These are phyloP conservation scores for Castanopsis chinensis DNA, from an alignment of 306 rosid genomes.

Conservation along the genomic window DNA sequence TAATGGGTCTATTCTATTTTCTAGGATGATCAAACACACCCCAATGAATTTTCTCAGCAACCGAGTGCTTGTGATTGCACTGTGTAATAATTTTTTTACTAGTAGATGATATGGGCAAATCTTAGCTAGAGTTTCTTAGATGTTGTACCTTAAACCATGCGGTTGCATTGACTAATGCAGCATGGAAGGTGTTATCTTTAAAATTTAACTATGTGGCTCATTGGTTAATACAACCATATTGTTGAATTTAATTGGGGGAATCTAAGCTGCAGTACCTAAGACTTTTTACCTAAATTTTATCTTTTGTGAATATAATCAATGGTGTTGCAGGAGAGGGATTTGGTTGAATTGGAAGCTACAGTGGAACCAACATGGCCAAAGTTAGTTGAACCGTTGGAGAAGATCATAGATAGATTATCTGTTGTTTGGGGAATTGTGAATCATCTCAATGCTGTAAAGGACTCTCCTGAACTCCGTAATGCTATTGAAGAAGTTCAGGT, in stretches of 20 bases:
- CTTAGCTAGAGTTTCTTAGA: too few species aligned
- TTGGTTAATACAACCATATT: too few species aligned
- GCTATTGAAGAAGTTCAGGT: constrained; percentile 98
- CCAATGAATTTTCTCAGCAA: too few species aligned
- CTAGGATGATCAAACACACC: neutral
- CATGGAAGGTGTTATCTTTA: too few species aligned
- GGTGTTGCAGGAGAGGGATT: constrained; percentile 58
- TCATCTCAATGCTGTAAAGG: constrained; percentile 96
- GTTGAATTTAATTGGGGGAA: too few species aligned
- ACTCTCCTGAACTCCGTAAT: constrained; percentile 77
- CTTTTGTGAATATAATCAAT: neutral
- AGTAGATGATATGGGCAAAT: too few species aligned
- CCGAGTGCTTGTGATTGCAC: too few species aligned
- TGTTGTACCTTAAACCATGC: too few species aligned
- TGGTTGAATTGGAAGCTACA: constrained; percentile 73
- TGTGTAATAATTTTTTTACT: too few species aligned
- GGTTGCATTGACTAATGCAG: too few species aligned
- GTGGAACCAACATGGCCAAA: constrained; percentile 91
- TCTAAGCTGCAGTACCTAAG: too few species aligned
- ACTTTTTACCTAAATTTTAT: neutral
- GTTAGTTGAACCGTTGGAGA: constrained; percentile 94
- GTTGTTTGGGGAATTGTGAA: constrained; percentile 90
- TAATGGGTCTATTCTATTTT: neutral
- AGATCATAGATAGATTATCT: constrained; percentile 60
- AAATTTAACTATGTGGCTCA: too few species aligned